Evolutionary conservation across 306 rosid species (phyloP), one percentile per base, ranked within the genome.

Genomic region (Malus asiatica): DNA sequence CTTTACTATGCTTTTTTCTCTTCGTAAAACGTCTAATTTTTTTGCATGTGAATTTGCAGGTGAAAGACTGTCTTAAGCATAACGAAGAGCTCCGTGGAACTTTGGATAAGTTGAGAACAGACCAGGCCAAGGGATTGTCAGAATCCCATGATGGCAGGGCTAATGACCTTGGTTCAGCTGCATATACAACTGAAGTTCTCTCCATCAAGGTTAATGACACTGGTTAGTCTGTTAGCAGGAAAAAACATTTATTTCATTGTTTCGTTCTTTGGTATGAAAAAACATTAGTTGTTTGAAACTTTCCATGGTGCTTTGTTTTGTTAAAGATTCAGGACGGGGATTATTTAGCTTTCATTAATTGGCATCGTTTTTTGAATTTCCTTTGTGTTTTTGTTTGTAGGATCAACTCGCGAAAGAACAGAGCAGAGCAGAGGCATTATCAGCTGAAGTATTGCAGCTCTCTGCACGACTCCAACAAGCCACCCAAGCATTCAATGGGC

Each of bases 381-480:
- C 0, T 15, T 0, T 18, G 1, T 48, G 53, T 18, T 5, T 64
- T 68, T 72, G 33, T 80, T 73, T 60, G 77, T 70, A 92, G 98
- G 91, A 88, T 40, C 89, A 92, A 84, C 82, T 95, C 61, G 91
- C 84, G 32, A 90, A 89, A 80, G 97, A 92, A 82, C 95, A 89
- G 86, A 90, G 91, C 84, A 88, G 80, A 87, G 97, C 93, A 22
- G 97, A 88, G 87, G 83, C 91, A 5, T 76, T 95, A 81, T 81
- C 99, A n/a, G 92, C 92, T 53, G 97, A 92, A 80, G 91, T 90
- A 57, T 75, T 92, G 93, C 96, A 74, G 88, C 94, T 95, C 77
- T 95, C 97, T 63, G 94, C 89, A 14, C 95, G 64, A 83, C 97
- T 95, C 75, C 93, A 95, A 83, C 97, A 90, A 81, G 70, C 89